Evolutionary conservation across 306 rosid species (phyloP).

Genomic region (Ammopiptanthus mongolicus): DNA sequence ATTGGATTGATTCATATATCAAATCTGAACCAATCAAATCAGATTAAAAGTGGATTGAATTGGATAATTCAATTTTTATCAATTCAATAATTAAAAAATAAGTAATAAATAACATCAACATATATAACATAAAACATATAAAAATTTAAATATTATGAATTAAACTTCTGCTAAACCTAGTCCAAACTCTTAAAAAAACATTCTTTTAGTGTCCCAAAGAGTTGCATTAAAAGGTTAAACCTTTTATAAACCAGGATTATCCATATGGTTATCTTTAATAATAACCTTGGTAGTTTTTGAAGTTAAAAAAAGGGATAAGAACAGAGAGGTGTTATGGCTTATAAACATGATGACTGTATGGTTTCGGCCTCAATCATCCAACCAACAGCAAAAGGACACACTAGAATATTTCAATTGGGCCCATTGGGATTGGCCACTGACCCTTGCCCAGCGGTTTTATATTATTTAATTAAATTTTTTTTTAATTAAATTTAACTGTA

Average conservation of each 20-base stretch:
- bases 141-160: no score
- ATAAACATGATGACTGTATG: not conserved
- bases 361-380: constrained; percentile 18
- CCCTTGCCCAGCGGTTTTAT: not conserved
- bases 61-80: no score
- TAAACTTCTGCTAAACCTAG: no score
- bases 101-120: no score
- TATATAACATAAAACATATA: no score
- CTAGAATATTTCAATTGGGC: not conserved
- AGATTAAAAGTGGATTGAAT: no score
- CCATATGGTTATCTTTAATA: not conserved
- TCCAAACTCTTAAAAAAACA: no score
- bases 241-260: not conserved
- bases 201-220: no score
- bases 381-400: constrained; percentile 12
- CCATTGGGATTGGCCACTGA: not conserved
- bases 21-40: no score
- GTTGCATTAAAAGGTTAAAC: not conserved
- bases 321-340: not conserved
- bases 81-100: no score
- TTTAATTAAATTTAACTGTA: not conserved
- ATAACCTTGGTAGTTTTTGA: not conserved
- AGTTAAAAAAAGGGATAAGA: not conserved
- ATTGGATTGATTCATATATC: no score
- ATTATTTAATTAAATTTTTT: not conserved